Conservation (phyloP, 495 filamentous ascomycete genomes). For the Tuber aestivum region DNA sequence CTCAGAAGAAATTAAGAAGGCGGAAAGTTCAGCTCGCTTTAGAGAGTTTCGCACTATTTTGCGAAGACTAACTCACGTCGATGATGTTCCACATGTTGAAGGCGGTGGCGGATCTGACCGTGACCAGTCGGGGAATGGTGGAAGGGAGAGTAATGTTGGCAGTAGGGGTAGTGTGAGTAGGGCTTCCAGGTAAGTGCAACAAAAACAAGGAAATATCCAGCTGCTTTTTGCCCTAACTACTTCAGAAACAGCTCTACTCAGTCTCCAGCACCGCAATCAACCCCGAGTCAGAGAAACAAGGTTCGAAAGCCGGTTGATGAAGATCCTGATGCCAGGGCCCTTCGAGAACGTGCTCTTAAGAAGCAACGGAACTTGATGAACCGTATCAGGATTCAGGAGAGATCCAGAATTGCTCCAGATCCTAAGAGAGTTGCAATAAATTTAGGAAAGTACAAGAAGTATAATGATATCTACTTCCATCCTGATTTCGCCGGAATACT, state of each 20-base stretch:
- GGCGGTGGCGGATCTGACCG: background rate
- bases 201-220: background rate
- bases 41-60: conserved; percentile 6
- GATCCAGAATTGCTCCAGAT: conserved; percentile 4
- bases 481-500: conserved; percentile 48
- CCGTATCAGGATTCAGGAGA: conserved; percentile 6
- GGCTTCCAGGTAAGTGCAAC: background rate
- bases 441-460: conserved; percentile 28
- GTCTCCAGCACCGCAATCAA: background rate
- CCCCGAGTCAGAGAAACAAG: conserved; percentile 10
- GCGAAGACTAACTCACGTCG: background rate
- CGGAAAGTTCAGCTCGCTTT: conserved; percentile 8
- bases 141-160: background rate
- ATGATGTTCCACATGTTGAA: conserved; percentile 2
- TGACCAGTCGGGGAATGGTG: background rate
- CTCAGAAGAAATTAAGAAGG: background rate
- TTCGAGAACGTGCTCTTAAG: conserved; percentile 17
- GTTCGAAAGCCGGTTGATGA: conserved; percentile 21
- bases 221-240: background rate
- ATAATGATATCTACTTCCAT: conserved; percentile 49
- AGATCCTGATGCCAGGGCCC: conserved; percentile 12
- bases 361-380: conserved; percentile 1
- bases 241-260: background rate
- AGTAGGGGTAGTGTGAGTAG: background rate
- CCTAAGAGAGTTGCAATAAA: conserved; percentile 24